Percentiles rank a stretch among this genome's conserved stretches.
Evolutionary conservation across 352 stramenopile genomes (phyloP).

Genomic region (Globisporangium rhizosaccharum): DNA sequence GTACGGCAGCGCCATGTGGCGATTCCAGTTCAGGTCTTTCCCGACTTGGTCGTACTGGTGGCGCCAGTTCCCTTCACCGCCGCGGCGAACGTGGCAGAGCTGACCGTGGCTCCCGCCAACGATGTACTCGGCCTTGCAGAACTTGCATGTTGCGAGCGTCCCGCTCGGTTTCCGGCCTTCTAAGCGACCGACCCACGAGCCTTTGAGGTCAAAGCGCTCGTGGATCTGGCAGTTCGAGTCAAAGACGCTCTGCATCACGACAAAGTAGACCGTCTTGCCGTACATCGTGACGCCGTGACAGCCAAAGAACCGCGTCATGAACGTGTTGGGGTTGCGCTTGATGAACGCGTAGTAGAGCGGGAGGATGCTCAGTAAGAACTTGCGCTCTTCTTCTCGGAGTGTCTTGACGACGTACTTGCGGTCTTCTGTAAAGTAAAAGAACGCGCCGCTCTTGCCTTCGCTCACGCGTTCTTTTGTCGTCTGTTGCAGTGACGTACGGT

Average conservation of each 20-base stretch:
- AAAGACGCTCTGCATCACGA: slow-evolving; percentile 84
- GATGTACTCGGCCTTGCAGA: slow-evolving; percentile 57
- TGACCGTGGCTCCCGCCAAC: slow-evolving; percentile 70
- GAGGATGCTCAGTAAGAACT: slow-evolving; percentile 68
- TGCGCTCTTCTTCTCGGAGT: slow-evolving; percentile 65
- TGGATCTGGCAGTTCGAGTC: slow-evolving; percentile 75
- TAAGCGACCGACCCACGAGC: slow-evolving; percentile 76
- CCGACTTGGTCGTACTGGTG: slow-evolving; percentile 80
- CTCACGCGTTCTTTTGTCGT: slow-evolving; percentile 77
- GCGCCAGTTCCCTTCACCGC: slow-evolving; percentile 58
- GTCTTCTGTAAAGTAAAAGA: slow-evolving; percentile 83
- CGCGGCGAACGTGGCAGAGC: slow-evolving; percentile 48
- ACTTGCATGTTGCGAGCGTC: slow-evolving; percentile 69
- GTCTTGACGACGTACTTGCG: slow-evolving; percentile 85
- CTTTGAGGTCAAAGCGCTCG: slow-evolving; percentile 80
- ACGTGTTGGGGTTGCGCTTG: slow-evolving; percentile 60
- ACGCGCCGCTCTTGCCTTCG: slow-evolving; percentile 77
- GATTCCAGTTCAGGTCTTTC: slow-evolving; percentile 84
- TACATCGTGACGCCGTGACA: slow-evolving; percentile 83
- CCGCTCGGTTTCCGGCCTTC: slow-evolving; percentile 69
- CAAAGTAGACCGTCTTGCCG: slow-evolving; percentile 80
- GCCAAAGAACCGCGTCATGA: slow-evolving; percentile 78
- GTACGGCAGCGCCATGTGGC: slow-evolving; percentile 63
- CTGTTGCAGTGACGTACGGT: slow-evolving; percentile 60
- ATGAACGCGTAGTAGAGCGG: slow-evolving; percentile 69